A percentile compares a stretch with the other conserved stretches of the same genome.
phyloP scores from a whole-genome alignment of 2,329 filamentous ascomycete species.

The Fusarium bactridioides region DNA sequence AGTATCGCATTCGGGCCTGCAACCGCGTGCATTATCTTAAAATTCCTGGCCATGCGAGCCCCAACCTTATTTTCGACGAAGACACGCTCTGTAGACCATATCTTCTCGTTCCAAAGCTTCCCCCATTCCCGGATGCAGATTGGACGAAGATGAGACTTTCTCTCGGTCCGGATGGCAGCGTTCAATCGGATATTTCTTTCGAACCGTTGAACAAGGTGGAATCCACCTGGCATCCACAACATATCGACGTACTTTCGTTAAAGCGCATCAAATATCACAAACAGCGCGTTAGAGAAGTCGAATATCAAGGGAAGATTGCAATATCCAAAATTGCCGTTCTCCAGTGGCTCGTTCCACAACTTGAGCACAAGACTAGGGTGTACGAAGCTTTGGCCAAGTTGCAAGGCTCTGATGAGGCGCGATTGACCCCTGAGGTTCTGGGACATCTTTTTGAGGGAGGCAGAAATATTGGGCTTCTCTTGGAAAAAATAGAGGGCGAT shows the following conservation, averaged over 20 bases:
- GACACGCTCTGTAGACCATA: not conserved
- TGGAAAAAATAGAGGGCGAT: not conserved
- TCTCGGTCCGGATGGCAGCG: not conserved
- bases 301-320: fast-evolving
- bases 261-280: not conserved
- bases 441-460: not conserved
- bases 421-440: fast-evolving
- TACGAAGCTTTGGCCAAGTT: not conserved
- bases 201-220: not conserved
- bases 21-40: not conserved
- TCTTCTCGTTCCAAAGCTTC: not conserved
- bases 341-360: fast-evolving
- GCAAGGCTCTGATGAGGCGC: not conserved
- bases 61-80: fast-evolving
- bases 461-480: not conserved
- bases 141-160: not conserved
- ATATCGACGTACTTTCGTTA: not conserved
- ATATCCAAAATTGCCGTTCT: not conserved
- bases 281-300: not conserved
- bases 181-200: not conserved
- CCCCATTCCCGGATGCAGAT: not conserved
- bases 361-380: not conserved
- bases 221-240: not conserved
- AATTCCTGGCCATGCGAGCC: not conserved
- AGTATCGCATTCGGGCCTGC: not conserved